A percentile compares a stretch with the other conserved stretches of the same genome.
These are phyloP conservation scores for Eleusine indica DNA, from an alignment of 176 grass and related monocot species.

Conservation along the genomic window DNA sequence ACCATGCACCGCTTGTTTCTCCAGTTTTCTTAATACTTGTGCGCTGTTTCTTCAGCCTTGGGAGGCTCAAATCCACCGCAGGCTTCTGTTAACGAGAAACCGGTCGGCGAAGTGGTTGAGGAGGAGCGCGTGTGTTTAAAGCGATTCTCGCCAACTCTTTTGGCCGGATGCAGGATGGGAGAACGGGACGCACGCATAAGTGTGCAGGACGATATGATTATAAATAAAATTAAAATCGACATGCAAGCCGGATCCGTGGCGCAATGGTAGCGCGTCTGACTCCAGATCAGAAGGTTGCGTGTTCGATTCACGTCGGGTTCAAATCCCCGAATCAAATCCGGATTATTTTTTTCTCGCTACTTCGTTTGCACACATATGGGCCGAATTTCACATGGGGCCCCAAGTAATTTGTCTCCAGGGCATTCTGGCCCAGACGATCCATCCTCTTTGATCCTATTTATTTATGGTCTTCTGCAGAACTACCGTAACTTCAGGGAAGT, in stretches of 20 bases:
- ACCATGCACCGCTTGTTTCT: neutral
- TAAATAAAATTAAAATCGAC: no score
- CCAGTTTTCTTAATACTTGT: neutral
- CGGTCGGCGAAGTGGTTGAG: neutral
- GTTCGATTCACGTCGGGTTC: slow-evolving; percentile 99
- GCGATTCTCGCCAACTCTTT: neutral
- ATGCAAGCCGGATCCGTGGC: slow-evolving; percentile 69
- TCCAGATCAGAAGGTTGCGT: slow-evolving; percentile 99
- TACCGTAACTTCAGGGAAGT: no score
- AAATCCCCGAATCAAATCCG: slow-evolving; percentile 42
- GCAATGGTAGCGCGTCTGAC: slow-evolving; percentile 99
- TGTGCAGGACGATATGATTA: no score
- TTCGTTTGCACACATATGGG: neutral
- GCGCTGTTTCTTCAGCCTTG: neutral
- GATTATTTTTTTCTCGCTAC: neutral
- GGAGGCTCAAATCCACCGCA: neutral
- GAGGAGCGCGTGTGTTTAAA: neutral
- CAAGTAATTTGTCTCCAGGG: neutral
- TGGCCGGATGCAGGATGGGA: neutral
- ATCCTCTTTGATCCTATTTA: neutral
- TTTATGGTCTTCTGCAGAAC: no score
- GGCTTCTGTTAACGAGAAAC: neutral
- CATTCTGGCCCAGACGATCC: neutral
- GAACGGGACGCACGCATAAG: neutral
- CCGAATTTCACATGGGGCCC: neutral